Conservation (phyloP, 345 rosid species). For the Alliaria petiolata region DNA sequence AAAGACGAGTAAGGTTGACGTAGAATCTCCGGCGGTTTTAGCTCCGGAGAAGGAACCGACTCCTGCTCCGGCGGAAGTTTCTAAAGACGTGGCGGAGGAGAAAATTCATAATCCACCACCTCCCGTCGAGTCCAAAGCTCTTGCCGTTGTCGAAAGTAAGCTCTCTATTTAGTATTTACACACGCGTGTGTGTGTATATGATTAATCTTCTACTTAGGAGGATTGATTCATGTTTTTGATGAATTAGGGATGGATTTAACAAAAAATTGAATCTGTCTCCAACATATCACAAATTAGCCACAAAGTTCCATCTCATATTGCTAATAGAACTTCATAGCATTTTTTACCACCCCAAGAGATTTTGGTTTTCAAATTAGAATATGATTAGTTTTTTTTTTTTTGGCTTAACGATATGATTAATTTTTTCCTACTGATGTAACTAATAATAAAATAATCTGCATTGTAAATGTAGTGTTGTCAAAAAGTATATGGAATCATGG, state of each 20-base stretch:
- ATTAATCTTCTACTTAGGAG: not conserved
- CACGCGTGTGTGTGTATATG: not conserved
- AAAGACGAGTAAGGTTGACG: slow-evolving; percentile 30
- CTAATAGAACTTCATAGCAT: not conserved
- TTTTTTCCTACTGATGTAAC: not conserved
- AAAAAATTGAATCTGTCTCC: not conserved
- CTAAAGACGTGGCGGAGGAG: slow-evolving; percentile 28
- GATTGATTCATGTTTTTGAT: not conserved
- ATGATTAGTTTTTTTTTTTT: not conserved
- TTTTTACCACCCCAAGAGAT: not conserved
- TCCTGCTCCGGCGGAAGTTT: slow-evolving; percentile 29
- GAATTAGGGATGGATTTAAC: not conserved
- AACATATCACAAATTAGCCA: not conserved
- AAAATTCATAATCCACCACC: slow-evolving; percentile 38
- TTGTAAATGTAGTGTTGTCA: not conserved
- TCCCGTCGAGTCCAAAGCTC: slow-evolving; percentile 58
- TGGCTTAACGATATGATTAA: too few species aligned
- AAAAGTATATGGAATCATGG: slow-evolving; percentile 19
- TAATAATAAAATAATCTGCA: not conserved
- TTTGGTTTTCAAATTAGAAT: not conserved
- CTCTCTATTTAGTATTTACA: not conserved
- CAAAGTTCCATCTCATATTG: not conserved
- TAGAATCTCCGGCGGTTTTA: slow-evolving; percentile 25
- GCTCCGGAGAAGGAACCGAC: slow-evolving; percentile 29
- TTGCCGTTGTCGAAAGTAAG: slow-evolving; percentile 59